Base-by-base conservation (phyloP, 768 basidiomycete species). In the Amanita exitialis region DNA sequence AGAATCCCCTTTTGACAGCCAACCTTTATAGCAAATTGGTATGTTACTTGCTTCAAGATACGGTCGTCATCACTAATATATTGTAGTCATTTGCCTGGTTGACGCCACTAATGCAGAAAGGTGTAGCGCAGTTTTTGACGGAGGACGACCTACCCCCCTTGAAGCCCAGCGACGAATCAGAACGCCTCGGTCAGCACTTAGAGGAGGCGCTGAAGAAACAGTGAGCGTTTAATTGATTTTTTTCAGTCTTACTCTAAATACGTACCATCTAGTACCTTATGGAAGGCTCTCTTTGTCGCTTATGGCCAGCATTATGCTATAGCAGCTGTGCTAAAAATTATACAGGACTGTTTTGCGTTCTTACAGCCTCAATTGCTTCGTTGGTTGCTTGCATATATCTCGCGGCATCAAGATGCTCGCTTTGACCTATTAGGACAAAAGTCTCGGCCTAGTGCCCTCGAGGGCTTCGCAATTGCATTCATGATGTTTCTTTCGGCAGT, bases 121-220 rank as follows among this genome's bases (percentile, higher is more conserved):
- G 87, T 27, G 73, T 76, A 0, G 62, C 66, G 4, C 66, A 77
- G 48, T 81, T 77, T 61, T 82, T 97, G 52, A 86, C 85, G 1
- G 91, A 95, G 62, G 76, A 84, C 25, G 95, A 98, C 60, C 75
- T 97, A 20, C 91, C 91, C 38, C 75, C 81, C 0, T 70, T 96
- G 21, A 68, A 79, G 21, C 69, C 81, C 0, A 60, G 66, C 7
- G 90, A 96, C 59, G 80, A 85, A 57, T 82, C 90, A 0, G 73
- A 74, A 21, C 76, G 78, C 20, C 77, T 96, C 0, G 85, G 85
- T 10, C 56, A 69, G 7, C 71, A 73, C 15, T 74, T 96, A 16
- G 71, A 82, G 48, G 61, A 57, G 0, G 77, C 87, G 3, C 73
- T 92, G 38, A 47, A 69, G 57, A 79, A 79, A 52, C 78, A 88